Percentiles rank a stretch among this genome's conserved stretches.
Evolutionary conservation across 2,329 filamentous ascomycete species (phyloP).

Genomic region (Ophiostoma ips): DNA sequence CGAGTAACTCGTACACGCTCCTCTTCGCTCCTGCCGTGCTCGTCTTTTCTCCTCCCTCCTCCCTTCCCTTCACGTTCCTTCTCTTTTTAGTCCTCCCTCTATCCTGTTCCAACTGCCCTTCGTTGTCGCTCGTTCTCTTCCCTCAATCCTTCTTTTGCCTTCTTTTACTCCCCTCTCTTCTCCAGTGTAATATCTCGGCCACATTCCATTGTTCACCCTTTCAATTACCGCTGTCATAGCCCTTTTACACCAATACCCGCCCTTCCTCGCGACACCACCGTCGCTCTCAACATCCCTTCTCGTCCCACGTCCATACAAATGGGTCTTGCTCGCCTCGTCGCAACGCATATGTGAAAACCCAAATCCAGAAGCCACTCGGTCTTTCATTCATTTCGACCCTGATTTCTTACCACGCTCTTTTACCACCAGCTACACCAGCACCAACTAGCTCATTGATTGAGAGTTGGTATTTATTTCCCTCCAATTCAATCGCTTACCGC

Average conservation of each 20-base stretch:
- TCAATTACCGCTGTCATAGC: background rate
- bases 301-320: background rate
- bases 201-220: background rate
- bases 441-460: too few species aligned
- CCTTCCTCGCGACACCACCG: background rate
- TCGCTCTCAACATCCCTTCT: background rate
- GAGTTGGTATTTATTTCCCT: too few species aligned
- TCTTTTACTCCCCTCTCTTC: background rate
- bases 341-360: too few species aligned
- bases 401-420: background rate
- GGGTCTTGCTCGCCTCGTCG: too few species aligned
- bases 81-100: conserved; percentile 3
- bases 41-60: background rate
- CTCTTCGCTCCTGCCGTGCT: background rate
- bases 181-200: background rate
- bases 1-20: background rate
- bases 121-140: background rate
- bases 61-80: too few species aligned
- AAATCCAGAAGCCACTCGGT: too few species aligned
- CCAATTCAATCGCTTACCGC: background rate
- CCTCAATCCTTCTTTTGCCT: background rate
- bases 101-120: background rate
- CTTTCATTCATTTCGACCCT: too few species aligned
- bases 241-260: background rate
- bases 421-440: too few species aligned